Percentiles rank a stretch among this genome's conserved stretches.
phyloP scores from a whole-genome alignment of 495 filamentous ascomycete genomes.

The Apiosordaria backusii region DNA sequence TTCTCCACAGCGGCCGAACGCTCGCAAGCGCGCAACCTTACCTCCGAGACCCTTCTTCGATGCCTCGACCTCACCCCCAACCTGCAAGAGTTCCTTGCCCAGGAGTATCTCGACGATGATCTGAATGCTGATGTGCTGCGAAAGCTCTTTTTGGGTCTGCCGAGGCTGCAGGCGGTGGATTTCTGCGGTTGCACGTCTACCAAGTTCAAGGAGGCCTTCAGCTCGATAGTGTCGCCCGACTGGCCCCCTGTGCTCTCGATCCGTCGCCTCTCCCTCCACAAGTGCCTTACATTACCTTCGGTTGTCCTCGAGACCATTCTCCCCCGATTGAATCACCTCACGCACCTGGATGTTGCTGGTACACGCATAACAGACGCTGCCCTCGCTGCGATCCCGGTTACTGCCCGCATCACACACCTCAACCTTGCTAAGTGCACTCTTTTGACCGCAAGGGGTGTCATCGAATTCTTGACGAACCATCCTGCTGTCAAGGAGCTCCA shows the following conservation, averaged over 20 bases:
- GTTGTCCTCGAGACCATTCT: conserved; percentile 66
- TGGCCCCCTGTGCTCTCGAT: conserved; percentile 55
- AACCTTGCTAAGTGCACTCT: conserved; percentile 74
- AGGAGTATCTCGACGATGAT: conserved; percentile 82
- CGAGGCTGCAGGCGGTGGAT: conserved; percentile 67
- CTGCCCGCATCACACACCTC: conserved; percentile 73
- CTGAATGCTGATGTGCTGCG: conserved; percentile 63
- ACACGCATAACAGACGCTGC: conserved; percentile 74
- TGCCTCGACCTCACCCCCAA: conserved; percentile 74
- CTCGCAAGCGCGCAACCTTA: conserved; percentile 75
- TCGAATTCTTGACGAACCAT: conserved; percentile 70
- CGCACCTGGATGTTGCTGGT: conserved; percentile 76
- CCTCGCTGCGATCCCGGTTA: conserved; percentile 65
- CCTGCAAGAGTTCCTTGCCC: conserved; percentile 74
- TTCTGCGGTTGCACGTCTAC: conserved; percentile 76
- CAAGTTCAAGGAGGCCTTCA: conserved; percentile 60
- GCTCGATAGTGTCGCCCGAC: conserved; percentile 34
- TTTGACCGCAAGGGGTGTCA: conserved; percentile 62
- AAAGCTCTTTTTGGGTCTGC: conserved; percentile 71
- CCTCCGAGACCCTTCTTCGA: conserved; percentile 67
- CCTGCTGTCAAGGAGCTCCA: conserved; percentile 65
- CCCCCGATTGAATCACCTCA: conserved; percentile 64
- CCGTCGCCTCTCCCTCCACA: conserved; percentile 72
- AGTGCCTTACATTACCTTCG: conserved; percentile 71
- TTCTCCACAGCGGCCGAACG: conserved; percentile 80